These are phyloP conservation scores for Paecilomyces sp. DNA, from an alignment of 2,329 filamentous ascomycete species.

Conservation along the genomic window DNA sequence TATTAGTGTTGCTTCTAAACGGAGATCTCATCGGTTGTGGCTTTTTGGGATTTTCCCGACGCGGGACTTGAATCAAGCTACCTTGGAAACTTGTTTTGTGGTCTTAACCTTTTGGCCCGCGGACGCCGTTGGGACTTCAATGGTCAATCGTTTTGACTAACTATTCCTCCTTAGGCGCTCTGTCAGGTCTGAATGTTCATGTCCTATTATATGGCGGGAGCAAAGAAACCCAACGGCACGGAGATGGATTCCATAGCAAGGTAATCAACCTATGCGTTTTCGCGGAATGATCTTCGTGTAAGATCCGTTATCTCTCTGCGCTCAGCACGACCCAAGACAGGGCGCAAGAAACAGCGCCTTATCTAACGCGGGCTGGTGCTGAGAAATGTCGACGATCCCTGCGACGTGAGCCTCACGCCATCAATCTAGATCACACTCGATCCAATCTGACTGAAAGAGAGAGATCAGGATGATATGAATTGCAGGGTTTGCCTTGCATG, in stretches of 20 bases:
- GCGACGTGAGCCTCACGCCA: not conserved
- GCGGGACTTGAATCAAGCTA: not conserved
- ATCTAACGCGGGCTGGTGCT: not conserved
- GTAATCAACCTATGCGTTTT: not conserved
- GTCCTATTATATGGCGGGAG: not conserved
- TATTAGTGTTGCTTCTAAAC: not conserved
- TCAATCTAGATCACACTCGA: not conserved
- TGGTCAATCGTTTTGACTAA: not conserved
- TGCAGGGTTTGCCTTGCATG: not conserved
- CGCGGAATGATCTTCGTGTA: not conserved
- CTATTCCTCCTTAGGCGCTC: not conserved
- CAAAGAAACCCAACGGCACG: not conserved
- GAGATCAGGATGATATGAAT: not conserved
- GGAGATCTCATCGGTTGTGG: not conserved
- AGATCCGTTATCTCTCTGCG: not conserved
- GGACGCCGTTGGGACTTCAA: not conserved
- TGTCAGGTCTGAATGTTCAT: not conserved
- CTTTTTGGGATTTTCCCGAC: not conserved
- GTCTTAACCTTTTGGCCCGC: not conserved
- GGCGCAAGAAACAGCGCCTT: not conserved
- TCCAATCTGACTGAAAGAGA: not conserved
- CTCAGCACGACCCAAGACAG: not conserved
- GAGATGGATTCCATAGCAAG: not conserved
- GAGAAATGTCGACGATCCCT: no score
- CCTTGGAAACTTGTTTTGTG: not conserved